Base-by-base conservation (phyloP, 208 protist genomes). In the Strigomonas culicis region DNA sequence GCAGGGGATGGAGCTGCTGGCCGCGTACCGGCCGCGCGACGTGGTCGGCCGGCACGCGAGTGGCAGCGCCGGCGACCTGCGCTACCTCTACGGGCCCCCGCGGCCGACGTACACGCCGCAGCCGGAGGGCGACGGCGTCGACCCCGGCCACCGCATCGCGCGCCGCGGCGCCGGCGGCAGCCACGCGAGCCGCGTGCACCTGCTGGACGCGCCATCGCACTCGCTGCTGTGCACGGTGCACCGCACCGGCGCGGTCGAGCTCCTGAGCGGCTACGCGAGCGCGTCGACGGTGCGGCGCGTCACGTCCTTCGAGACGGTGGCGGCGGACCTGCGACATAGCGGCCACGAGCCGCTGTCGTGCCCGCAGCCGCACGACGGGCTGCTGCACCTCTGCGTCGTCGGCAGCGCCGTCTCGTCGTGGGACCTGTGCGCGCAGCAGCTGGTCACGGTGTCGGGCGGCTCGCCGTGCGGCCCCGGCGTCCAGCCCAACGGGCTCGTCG, bases 151-250 rank as follows among this genome's bases (percentile, higher is more conserved):
- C 6, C 8, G 30, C 25, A 32, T 55, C 49, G 27, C 27, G 17
- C 22, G 31, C 22, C 22, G 10, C 57, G 30, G 36, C 59, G 46
- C 27, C 28, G 39, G 22, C 50, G 43, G 46, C 36, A 19, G 39
- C 6, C 17, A 57, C 31, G 22, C 41, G 0, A 25, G 56, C 63
- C 6, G 75, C 41, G 36, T 91, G 58, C 89, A 95, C 74, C 59
- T 91, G 44, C 62, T 95, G 19, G 89, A 95, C 59, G 66, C 78
- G 31, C 77, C 81, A 2, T 74, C 86, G 47, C 81, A 59, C 41
- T 62, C 81, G 17, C 59, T 95, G 41, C 72, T 95, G 27, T 95
- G 89, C 59, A 75, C 70, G 2, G 86, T 95, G 52, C 75, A 75
- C 46, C 81, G 79, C 62, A 81, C 76, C 11, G 89, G 89, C 8